Percentiles rank a stretch among this genome's conserved stretches.
Evolutionary conservation across 176 grass and related monocot species (phyloP).

Genomic region (Carex cristatella): DNA sequence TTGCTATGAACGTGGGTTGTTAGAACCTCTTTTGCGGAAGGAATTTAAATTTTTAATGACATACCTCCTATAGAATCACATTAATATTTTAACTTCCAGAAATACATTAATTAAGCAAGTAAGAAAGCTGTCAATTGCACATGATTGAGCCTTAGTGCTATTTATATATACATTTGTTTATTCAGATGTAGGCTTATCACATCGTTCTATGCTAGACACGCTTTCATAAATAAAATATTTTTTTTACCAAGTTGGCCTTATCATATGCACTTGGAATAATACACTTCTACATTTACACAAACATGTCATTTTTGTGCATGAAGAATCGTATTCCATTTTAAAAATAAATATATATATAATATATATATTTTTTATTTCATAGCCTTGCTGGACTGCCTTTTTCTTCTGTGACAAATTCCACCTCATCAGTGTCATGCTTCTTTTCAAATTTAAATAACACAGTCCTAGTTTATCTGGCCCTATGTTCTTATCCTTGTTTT

Average conservation of each 20-base stretch:
- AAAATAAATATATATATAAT: not conserved
- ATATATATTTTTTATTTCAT: not conserved
- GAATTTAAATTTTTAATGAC: not conserved
- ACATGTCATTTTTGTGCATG: not conserved
- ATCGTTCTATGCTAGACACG: not conserved
- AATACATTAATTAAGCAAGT: not conserved
- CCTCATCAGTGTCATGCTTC: not conserved
- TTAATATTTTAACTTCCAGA: not conserved
- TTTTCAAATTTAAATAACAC: not conserved
- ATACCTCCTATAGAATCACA: not conserved
- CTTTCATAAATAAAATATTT: conserved; percentile 5
- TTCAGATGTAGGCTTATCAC: not conserved
- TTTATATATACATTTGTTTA: not conserved
- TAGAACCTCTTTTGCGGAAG: not conserved
- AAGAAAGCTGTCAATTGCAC: not conserved
- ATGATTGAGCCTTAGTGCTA: not conserved
- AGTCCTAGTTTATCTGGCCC: too few species aligned
- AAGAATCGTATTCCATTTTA: not conserved
- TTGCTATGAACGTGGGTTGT: not conserved
- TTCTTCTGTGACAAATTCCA: not conserved
- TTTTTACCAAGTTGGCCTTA: not conserved
- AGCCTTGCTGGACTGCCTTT: not conserved
- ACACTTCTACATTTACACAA: not conserved
- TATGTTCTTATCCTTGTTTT: not conserved
- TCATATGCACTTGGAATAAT: not conserved